phyloP scores from a whole-genome alignment of 2,329 filamentous ascomycete genomes.

The Arthroderma sp. region DNA sequence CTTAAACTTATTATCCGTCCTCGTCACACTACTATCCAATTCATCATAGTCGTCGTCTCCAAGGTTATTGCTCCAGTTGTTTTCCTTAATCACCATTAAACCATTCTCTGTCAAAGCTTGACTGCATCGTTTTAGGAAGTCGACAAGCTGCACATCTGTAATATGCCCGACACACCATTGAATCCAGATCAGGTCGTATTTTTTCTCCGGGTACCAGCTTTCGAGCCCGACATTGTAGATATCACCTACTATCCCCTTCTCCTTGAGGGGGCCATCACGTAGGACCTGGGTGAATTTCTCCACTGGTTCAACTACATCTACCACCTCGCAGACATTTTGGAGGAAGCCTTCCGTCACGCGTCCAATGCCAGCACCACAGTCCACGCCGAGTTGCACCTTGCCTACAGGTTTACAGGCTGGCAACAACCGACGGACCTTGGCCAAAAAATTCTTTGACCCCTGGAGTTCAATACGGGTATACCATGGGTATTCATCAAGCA shows the following conservation, averaged over 20 bases:
- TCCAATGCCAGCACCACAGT: constrained; percentile 62
- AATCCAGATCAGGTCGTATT: constrained; percentile 74
- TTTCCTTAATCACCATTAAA: constrained; percentile 67
- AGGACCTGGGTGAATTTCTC: constrained; percentile 62
- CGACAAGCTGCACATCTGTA: constrained; percentile 57
- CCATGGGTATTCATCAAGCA: constrained; percentile 59
- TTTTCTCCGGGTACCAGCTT: constrained; percentile 45
- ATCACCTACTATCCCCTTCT: constrained; percentile 41
- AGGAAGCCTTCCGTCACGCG: constrained; percentile 68
- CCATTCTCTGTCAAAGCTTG: constrained; percentile 31
- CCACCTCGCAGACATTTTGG: constrained; percentile 51
- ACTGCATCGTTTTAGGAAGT: constrained; percentile 52
- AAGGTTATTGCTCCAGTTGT: constrained; percentile 44
- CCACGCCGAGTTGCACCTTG: constrained; percentile 32
- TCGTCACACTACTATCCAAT: constrained; percentile 63
- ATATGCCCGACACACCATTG: constrained; percentile 86
- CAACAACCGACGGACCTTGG: constrained; percentile 43
- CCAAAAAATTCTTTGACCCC: constrained; percentile 55
- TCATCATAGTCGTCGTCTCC: constrained; percentile 60
- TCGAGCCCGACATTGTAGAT: constrained; percentile 65
- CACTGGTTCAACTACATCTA: constrained; percentile 80
- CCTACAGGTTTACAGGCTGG: constrained; percentile 6
- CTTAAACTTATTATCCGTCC: constrained; percentile 60
- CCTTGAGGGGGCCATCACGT: constrained; percentile 22
- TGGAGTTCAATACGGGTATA: constrained; percentile 59